Evolutionary conservation across 202 grass and related monocot species (phyloP).

Genomic region (Cymbopogon flexuosus): DNA sequence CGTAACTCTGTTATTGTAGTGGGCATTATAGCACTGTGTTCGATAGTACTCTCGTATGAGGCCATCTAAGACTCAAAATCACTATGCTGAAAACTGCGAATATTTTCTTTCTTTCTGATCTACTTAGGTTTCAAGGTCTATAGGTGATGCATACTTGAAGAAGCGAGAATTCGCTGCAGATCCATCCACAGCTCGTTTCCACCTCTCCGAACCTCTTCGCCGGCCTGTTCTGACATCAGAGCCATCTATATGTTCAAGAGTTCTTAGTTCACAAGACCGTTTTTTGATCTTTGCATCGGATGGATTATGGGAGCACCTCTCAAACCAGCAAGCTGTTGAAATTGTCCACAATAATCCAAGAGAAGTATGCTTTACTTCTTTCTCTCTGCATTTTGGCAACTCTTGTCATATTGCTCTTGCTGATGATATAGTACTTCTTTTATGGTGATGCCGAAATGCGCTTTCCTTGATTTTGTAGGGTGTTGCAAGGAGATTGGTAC

Average conservation of each 20-base stretch:
- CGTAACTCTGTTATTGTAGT: too few species aligned
- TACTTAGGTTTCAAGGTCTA: constrained; percentile 91
- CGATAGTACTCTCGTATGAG: background rate
- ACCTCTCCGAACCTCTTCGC: constrained; percentile 63
- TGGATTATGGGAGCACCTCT: constrained; percentile 94
- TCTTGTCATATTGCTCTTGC: background rate
- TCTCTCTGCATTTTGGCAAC: background rate
- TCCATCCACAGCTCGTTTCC: constrained; percentile 69
- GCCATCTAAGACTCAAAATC: background rate
- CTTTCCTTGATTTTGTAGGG: constrained; percentile 44
- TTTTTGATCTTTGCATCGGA: constrained; percentile 93
- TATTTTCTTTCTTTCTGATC: constrained; percentile 31
- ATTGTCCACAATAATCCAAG: constrained; percentile 83
- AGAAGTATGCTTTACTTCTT: constrained; percentile 30
- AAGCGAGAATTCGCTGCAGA: constrained; percentile 77
- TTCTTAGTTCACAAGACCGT: constrained; percentile 63
- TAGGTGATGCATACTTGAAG: constrained; percentile 94
- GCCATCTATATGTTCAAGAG: constrained; percentile 59
- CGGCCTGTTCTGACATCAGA: constrained; percentile 76
- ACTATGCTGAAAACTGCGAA: constrained; percentile 20
- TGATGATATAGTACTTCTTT: background rate
- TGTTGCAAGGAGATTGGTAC: constrained; percentile 78
- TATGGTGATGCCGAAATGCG: background rate
- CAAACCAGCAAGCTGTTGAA: constrained; percentile 82
- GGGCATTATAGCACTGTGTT: background rate